Evolutionary conservation across 108 stramenopile species (phyloP).

Genomic region (Pseudonitzschia multiseries): DNA sequence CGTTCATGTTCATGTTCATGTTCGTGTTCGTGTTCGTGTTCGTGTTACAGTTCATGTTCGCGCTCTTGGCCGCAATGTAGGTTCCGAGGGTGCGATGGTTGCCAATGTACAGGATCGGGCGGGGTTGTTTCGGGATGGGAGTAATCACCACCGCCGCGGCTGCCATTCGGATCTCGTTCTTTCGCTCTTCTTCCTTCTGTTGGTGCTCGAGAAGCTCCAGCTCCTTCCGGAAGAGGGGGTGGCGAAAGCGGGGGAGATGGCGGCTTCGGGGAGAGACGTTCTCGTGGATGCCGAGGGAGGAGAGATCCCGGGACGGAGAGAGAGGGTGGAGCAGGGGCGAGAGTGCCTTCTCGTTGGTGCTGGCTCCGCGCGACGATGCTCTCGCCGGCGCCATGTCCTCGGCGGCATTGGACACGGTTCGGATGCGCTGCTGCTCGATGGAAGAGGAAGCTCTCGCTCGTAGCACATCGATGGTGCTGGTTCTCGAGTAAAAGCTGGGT

Average conservation of each 20-base stretch:
- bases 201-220: background rate
- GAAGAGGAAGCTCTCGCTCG: background rate
- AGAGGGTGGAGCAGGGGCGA: conserved; percentile 9
- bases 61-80: background rate
- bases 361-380: background rate
- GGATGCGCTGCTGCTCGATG: background rate
- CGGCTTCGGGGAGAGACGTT: conserved; percentile 2
- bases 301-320: conserved; percentile 1
- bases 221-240: background rate
- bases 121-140: background rate
- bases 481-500: background rate
- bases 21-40: too few species aligned
- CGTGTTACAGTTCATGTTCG: background rate
- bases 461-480: background rate
- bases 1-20: too few species aligned
- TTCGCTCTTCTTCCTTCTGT: background rate
- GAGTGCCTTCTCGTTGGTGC: background rate
- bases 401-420: background rate
- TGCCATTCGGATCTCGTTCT: background rate
- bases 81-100: background rate
- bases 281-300: background rate
- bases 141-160: background rate
- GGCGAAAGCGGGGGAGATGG: background rate
- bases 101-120: background rate
- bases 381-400: background rate